Percentiles rank a stretch among this genome's conserved stretches.
Evolutionary conservation across 768 basidiomycete genomes (phyloP).

Genomic region (Ephemerocybe angulata): DNA sequence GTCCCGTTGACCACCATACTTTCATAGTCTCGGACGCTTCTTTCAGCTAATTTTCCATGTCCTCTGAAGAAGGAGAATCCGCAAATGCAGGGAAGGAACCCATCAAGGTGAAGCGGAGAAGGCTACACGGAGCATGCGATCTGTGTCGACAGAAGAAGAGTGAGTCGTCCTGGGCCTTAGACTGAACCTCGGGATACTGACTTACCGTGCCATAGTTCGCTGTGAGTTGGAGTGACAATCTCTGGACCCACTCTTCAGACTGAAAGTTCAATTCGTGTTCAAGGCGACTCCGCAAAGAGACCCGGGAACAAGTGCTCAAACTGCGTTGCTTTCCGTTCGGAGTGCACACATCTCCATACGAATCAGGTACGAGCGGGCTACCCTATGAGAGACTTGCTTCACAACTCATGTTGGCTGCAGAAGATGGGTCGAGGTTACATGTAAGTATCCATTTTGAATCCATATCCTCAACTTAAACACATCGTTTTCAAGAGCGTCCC

Average conservation of each 20-base stretch:
- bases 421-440: constrained; percentile 1
- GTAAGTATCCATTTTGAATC: too few relatives aligned
- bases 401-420: background rate
- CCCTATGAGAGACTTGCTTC: too few relatives aligned
- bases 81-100: background rate
- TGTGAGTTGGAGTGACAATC: too few relatives aligned
- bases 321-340: constrained; percentile 40
- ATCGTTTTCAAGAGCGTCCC: background rate
- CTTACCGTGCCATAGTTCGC: constrained; percentile 23
- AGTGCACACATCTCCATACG: constrained; percentile 48
- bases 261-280: background rate
- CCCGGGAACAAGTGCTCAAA: constrained; percentile 45
- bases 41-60: too few relatives aligned
- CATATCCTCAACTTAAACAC: too few relatives aligned
- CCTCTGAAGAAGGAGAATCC: background rate
- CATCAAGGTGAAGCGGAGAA: constrained; percentile 1
- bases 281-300: constrained; percentile 54
- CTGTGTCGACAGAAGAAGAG: constrained; percentile 4
- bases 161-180: background rate
- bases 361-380: constrained; percentile 46
- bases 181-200: background rate
- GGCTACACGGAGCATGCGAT: constrained; percentile 2
- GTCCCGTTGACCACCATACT: too few relatives aligned
- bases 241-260: background rate
- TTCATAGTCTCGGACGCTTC: too few relatives aligned